Conservation (phyloP, 164 flowering plant species). For the Buxus sempervirens region DNA sequence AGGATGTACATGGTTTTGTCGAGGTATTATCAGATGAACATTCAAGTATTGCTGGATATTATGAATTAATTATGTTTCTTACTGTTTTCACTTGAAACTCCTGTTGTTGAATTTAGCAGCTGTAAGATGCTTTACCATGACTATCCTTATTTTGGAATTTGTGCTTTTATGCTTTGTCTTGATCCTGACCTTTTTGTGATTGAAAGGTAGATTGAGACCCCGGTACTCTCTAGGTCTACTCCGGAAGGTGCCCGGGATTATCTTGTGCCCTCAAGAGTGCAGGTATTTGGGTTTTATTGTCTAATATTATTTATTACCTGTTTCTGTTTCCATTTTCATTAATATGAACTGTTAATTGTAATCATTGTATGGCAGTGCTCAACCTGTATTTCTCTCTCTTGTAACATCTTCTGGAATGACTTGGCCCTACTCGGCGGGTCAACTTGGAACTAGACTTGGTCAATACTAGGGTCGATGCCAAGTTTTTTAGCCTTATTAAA, state of each 20-base stretch:
- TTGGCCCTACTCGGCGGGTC: too few relatives aligned
- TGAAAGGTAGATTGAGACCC: constrained; percentile 95
- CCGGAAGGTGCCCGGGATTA: constrained; percentile 99
- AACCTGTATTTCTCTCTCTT: background rate
- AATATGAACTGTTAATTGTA: too few relatives aligned
- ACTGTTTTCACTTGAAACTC: background rate
- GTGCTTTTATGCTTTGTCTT: constrained; percentile 13
- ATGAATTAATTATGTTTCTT: too few relatives aligned
- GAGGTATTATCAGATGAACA: constrained; percentile 53
- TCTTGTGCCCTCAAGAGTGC: constrained; percentile 94
- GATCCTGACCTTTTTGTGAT: constrained; percentile 38
- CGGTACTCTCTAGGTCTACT: constrained; percentile 88
- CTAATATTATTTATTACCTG: background rate
- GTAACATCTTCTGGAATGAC: too few relatives aligned
- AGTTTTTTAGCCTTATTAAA: too few relatives aligned
- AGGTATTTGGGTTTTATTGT: constrained; percentile 43
- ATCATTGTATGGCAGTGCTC: background rate
- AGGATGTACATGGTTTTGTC: constrained; percentile 77
- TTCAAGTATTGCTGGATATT: background rate
- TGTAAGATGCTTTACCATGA: background rate
- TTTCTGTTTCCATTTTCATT: too few relatives aligned
- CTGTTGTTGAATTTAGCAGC: background rate
- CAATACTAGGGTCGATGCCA: too few relatives aligned
- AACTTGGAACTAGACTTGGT: too few relatives aligned
- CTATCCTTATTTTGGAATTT: background rate